Conservation (phyloP, 2,329 filamentous ascomycete genomes). For the Venturia oleaginea region DNA sequence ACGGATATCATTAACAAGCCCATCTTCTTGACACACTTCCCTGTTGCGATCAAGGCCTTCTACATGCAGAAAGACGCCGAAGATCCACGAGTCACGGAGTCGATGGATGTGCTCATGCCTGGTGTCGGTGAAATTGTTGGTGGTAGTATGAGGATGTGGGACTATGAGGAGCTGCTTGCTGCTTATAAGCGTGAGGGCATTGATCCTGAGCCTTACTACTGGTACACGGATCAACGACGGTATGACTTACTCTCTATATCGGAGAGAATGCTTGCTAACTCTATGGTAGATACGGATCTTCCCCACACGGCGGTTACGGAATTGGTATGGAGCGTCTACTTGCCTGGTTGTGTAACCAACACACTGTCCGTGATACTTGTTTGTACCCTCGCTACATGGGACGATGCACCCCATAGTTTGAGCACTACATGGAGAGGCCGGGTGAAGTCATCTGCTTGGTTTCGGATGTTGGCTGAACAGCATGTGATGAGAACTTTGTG, state of each 20-base stretch:
- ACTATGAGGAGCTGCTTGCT: constrained; percentile 78
- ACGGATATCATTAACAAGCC: constrained; percentile 92
- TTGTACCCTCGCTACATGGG: constrained; percentile 76
- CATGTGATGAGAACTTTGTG: background rate
- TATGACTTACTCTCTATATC: constrained; percentile 39
- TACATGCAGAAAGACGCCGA: constrained; percentile 89
- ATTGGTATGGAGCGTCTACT: constrained; percentile 79
- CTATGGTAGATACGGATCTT: constrained; percentile 66
- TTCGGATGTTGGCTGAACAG: background rate
- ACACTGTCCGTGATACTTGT: constrained; percentile 59
- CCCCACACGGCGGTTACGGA: constrained; percentile 87
- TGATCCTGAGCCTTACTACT: constrained; percentile 80
- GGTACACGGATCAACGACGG: constrained; percentile 98
- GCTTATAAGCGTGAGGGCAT: constrained; percentile 85
- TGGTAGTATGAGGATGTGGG: constrained; percentile 91
- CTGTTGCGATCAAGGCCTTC: constrained; percentile 94
- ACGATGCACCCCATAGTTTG: constrained; percentile 60
- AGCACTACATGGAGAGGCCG: background rate
- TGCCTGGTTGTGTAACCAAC: constrained; percentile 57
- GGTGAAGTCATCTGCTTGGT: background rate
- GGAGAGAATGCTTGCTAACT: background rate
- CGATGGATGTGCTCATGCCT: constrained; percentile 80
- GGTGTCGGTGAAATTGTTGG: constrained; percentile 96
- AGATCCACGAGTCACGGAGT: constrained; percentile 82
- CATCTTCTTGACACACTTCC: constrained; percentile 96